Evolutionary conservation across 768 basidiomycete species (phyloP).

Genomic region (Chalciporus chontae): DNA sequence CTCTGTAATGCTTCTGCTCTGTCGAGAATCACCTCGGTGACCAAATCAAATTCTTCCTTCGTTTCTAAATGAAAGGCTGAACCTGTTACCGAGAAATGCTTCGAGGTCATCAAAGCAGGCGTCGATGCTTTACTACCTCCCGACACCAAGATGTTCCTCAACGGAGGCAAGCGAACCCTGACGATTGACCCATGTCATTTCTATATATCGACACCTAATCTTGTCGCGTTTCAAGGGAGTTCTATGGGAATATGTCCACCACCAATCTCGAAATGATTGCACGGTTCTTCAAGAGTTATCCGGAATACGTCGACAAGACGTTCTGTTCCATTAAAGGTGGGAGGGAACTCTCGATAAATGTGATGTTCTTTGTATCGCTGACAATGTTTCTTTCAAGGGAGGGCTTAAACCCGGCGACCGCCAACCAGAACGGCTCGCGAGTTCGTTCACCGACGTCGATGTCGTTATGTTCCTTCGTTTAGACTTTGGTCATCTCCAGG

Average conservation of each 20-base stretch:
- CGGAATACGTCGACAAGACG: constrained; percentile 32
- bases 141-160: constrained; percentile 47
- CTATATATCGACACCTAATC: background rate
- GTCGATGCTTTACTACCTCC: constrained; percentile 41
- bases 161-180: constrained; percentile 36
- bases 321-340: constrained; percentile 35
- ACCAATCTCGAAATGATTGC: constrained; percentile 49
- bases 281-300: constrained; percentile 46
- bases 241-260: constrained; percentile 47
- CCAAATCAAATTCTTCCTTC: background rate
- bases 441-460: background rate
- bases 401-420: background rate
- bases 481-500: constrained; percentile 16
- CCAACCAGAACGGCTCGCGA: constrained; percentile 27
- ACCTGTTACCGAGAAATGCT: constrained; percentile 50
- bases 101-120: constrained; percentile 57
- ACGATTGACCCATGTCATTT: background rate
- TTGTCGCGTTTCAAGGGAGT: constrained; percentile 39
- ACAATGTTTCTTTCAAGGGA: constrained; percentile 7
- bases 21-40: constrained; percentile 52
- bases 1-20: constrained; percentile 32
- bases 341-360: background rate
- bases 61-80: constrained; percentile 38
- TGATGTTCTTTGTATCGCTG: background rate
- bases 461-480: no score